Conservation (phyloP, 2,329 filamentous ascomycete species). For the Colletotrichum liriopes region DNA sequence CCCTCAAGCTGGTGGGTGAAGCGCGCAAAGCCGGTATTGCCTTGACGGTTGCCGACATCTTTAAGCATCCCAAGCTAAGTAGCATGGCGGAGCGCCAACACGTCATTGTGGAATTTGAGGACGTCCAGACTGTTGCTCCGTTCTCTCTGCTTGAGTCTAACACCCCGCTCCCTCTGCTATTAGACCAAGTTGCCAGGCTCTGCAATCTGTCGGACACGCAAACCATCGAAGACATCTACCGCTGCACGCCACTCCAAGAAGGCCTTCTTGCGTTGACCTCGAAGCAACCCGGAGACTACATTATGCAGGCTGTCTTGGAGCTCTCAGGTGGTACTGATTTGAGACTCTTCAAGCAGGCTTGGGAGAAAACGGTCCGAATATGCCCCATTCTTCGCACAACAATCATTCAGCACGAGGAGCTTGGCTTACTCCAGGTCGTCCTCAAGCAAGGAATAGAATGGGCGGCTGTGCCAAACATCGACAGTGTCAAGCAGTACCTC, state of each 20-base stretch:
- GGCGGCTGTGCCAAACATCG: background rate
- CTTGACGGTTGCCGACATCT: background rate
- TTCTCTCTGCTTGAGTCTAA: background rate
- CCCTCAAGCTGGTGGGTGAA: background rate
- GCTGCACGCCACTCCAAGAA: conserved; percentile 59
- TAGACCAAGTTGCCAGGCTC: background rate
- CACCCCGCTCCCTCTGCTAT: background rate
- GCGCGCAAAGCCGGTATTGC: background rate
- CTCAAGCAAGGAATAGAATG: background rate
- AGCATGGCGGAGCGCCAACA: background rate
- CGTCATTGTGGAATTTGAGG: background rate
- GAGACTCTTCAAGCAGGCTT: conserved; percentile 43
- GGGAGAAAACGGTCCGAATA: background rate
- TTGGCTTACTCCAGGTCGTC: background rate
- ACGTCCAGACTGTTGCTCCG: background rate
- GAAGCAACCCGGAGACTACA: conserved; percentile 53
- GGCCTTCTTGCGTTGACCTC: conserved; percentile 56
- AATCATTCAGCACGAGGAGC: background rate
- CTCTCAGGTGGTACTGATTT: conserved; percentile 45
- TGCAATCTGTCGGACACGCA: background rate
- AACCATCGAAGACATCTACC: conserved; percentile 54
- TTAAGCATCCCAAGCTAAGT: background rate
- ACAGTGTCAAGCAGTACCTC: background rate
- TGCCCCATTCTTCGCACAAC: conserved; percentile 11
- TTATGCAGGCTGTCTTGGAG: conserved; percentile 49